Percentiles rank a stretch among this genome's conserved stretches.
Conservation (phyloP, 2,329 filamentous ascomycete species). For the Apiospora marii region DNA sequence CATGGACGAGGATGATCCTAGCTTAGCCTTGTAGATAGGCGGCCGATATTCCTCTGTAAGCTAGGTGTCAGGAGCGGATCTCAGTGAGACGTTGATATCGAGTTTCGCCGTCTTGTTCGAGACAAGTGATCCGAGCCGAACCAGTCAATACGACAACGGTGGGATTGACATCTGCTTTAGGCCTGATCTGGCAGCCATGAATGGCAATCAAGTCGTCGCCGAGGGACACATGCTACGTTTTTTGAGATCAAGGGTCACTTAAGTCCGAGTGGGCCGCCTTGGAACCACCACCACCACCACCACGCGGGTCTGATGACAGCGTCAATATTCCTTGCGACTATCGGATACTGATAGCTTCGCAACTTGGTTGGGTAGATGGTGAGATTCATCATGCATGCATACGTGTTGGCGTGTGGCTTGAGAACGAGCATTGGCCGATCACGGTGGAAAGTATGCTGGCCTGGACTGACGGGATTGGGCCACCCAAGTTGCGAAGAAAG, state of each 20-base stretch:
- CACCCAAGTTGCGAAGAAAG: neutral
- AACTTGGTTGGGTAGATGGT: neutral
- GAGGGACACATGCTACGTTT: neutral
- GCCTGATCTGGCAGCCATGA: neutral
- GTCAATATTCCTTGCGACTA: neutral
- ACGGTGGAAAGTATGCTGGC: neutral
- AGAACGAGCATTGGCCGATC: neutral
- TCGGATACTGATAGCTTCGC: neutral
- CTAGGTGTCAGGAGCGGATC: constrained; percentile 18
- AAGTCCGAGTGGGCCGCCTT: neutral
- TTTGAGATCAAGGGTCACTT: neutral
- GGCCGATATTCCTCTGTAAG: neutral
- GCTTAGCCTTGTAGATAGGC: constrained; percentile 1
- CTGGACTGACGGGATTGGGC: neutral
- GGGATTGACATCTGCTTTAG: constrained; percentile 4
- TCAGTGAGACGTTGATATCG: constrained; percentile 8
- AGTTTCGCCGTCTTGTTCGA: constrained; percentile 16
- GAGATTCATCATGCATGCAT: neutral
- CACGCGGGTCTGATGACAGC: constrained; percentile 1
- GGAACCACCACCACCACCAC: neutral
- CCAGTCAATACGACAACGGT: neutral
- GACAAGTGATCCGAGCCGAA: constrained; percentile 3
- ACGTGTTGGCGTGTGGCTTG: neutral
- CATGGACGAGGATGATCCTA: neutral
- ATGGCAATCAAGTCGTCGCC: constrained; percentile 6